A percentile compares a stretch with the other conserved stretches of the same genome.
These are phyloP conservation scores for Trifolium fragiferum DNA, from an alignment of 306 rosid species.

Conservation along the genomic window DNA sequence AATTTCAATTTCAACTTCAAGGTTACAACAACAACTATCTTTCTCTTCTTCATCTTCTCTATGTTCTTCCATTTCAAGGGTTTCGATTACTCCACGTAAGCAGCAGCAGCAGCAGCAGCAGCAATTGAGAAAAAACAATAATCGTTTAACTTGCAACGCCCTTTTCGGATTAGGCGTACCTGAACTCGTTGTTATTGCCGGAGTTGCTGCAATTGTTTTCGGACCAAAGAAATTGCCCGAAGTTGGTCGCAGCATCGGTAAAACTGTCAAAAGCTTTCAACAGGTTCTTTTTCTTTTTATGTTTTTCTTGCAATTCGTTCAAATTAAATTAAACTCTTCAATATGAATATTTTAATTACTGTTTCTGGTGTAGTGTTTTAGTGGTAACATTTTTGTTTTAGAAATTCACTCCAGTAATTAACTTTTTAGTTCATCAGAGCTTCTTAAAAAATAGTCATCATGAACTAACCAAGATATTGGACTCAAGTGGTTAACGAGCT, in stretches of 20 bases:
- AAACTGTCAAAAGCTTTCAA: slow-evolving; percentile 95
- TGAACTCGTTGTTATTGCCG: slow-evolving; percentile 88
- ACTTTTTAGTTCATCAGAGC: too few relatives aligned
- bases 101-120: background rate
- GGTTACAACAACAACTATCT: background rate
- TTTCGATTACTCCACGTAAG: background rate
- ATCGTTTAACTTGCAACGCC: slow-evolving; percentile 73
- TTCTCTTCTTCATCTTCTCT: slow-evolving; percentile 24
- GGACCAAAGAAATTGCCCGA: slow-evolving; percentile 97
- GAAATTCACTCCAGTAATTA: too few relatives aligned
- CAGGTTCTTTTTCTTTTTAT: slow-evolving; percentile 61
- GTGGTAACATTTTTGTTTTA: too few relatives aligned
- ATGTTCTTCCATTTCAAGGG: background rate
- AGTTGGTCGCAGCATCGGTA: slow-evolving; percentile 94
- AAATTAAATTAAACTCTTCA: too few relatives aligned
- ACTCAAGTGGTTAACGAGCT: too few relatives aligned
- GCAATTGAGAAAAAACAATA: slow-evolving; percentile 22
- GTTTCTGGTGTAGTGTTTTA: too few relatives aligned
- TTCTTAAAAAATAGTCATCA: too few relatives aligned
- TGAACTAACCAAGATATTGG: too few relatives aligned
- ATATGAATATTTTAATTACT: too few relatives aligned
- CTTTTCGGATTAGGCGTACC: slow-evolving; percentile 93
- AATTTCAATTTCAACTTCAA: background rate
- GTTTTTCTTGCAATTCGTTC: too few relatives aligned
- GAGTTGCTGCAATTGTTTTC: slow-evolving; percentile 89